These are phyloP conservation scores for Trametes versicolor DNA, from an alignment of 1,284 basidiomycete genomes.

Conservation along the genomic window DNA sequence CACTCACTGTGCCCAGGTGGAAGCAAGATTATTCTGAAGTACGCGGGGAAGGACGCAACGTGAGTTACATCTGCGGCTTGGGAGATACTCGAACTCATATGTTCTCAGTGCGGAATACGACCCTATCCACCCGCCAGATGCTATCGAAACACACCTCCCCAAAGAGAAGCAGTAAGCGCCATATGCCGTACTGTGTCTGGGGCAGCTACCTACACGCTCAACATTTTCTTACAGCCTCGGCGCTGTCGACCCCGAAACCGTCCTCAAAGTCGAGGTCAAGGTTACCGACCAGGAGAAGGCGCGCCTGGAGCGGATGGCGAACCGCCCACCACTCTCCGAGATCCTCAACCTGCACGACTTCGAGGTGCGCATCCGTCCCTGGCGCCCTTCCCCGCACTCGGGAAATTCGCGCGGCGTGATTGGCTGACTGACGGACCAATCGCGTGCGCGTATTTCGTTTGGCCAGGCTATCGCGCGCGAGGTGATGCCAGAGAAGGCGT, in stretches of 20 bases:
- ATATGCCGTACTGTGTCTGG: background rate
- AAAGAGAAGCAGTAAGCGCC: conserved; percentile 74
- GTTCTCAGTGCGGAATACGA: conserved; percentile 76
- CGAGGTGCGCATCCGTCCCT: conserved; percentile 63
- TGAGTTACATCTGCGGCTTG: conserved; percentile 41
- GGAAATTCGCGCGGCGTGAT: conserved; percentile 18
- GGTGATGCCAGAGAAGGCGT: conserved; percentile 83
- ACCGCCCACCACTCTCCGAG: conserved; percentile 76
- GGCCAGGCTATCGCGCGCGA: conserved; percentile 73
- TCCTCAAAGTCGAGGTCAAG: conserved; percentile 62
- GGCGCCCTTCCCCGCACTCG: background rate
- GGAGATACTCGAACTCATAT: background rate
- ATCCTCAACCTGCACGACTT: conserved; percentile 93
- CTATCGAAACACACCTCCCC: conserved; percentile 85
- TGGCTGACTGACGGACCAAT: conserved; percentile 21
- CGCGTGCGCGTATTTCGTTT: background rate
- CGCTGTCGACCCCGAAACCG: conserved; percentile 70
- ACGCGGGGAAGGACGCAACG: conserved; percentile 84
- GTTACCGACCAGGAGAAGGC: conserved; percentile 70
- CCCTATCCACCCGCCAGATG: conserved; percentile 89
- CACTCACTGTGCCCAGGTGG: conserved; percentile 52
- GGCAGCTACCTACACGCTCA: background rate
- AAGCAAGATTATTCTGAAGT: conserved; percentile 72
- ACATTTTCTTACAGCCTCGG: conserved; percentile 63
- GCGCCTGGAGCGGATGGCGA: conserved; percentile 59